Evolutionary conservation across 1,284 basidiomycete species (phyloP), one percentile per base, ranked within the genome.

Genomic region (Omphalotus olearius): DNA sequence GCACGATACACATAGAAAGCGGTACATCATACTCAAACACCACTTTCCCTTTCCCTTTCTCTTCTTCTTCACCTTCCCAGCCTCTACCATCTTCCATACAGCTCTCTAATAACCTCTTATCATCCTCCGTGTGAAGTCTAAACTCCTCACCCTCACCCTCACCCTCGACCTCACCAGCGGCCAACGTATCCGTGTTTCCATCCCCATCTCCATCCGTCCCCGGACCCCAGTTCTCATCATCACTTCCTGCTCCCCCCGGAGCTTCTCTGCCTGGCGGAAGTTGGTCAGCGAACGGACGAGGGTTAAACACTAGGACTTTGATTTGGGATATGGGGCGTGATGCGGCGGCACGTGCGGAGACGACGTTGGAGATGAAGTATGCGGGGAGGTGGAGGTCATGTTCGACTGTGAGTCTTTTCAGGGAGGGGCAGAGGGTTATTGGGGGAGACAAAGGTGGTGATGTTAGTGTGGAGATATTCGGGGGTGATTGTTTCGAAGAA

Each of bases 321-420:
- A 55, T 17, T 16, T 33, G 30, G 23, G 42, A 23, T 13, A 55
- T 9, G 4, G 30, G 30, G 4, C 13, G 25, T 6, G 25, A 18
- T 10, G 48, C 30, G 6, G 47, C 49, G 16, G 33, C 28, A 9
- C 37, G 40, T 26, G 53, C 33, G 35, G 47, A 33, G 1, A 45
- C 20, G 14, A 55, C 33, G 9, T 51, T 49, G 25, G 50, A 40
- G 30, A 55, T 45, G 25, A 49, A 52, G 10, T 47, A 51, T 5
- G 53, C 41, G 2, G 53, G 45, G 23, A 55, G 50, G 30, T 50
- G 37, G 40, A 50, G 23, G 35, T 55, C 53, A 35, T 55, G 53
- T 23, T 55, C 53, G 11, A 55, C 45, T 11, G 41, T 51, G 9
- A 55, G 35, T 0, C 20, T 48, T 23, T 16, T 38, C 5, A 55